These are phyloP conservation scores for Amaranthus palmeri DNA, from an alignment of 148 eudicot species.

Conservation along the genomic window DNA sequence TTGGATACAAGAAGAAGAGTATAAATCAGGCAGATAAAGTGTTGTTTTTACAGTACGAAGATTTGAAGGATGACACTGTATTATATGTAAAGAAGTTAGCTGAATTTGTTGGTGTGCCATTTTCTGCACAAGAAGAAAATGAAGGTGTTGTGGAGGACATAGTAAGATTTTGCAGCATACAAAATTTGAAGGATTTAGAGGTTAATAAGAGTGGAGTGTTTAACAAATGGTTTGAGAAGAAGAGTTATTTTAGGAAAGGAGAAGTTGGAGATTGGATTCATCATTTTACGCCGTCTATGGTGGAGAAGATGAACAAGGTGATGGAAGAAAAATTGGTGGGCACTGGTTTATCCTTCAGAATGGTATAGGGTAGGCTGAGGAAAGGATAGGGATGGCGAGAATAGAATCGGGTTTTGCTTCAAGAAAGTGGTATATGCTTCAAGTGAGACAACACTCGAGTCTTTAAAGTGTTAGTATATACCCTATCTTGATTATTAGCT, in stretches of 20 bases:
- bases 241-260: conserved; percentile 34
- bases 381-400: too few relatives aligned
- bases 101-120: background rate
- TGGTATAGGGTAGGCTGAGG: too few relatives aligned
- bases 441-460: too few relatives aligned
- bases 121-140: conserved; percentile 29
- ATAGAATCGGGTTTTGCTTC: too few relatives aligned
- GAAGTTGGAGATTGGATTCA: too few relatives aligned
- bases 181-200: background rate
- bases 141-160: conserved; percentile 31
- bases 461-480: too few relatives aligned
- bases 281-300: conserved; percentile 21
- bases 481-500: too few relatives aligned
- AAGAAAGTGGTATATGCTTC: too few relatives aligned
- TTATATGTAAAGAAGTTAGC: background rate
- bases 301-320: conserved; percentile 23
- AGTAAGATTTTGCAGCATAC: conserved; percentile 33
- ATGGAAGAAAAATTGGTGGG: conserved; percentile 39
- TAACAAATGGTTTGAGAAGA: conserved; percentile 26
- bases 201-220: conserved; percentile 39
- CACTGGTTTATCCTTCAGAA: conserved; percentile 12
- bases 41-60: conserved; percentile 44
- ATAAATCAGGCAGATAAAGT: conserved; percentile 29
- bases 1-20: conserved; percentile 33
- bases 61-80: conserved; percentile 33